Evolutionary conservation across 2,329 filamentous ascomycete species (phyloP), one percentile per base, ranked within the genome.

Genomic region (Aspergillus sp.): DNA sequence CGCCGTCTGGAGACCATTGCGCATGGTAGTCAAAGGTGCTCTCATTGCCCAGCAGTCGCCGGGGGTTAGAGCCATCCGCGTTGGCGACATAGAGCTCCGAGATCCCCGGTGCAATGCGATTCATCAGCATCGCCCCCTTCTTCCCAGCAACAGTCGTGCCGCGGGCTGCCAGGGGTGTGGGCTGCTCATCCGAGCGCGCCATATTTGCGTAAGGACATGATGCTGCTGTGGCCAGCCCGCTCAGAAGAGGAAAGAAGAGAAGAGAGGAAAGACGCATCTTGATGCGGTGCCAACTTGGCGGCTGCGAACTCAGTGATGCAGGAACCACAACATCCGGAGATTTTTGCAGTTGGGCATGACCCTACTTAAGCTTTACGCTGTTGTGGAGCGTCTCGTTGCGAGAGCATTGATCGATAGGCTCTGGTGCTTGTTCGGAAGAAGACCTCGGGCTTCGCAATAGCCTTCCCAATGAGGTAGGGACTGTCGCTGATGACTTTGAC

Each of bases 21-120:
- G 47, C 47, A 17, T 50, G 47, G 47, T 50, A 50, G 47, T 50
- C 47, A 28, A 50, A 50, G 5, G 47, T 50, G n/a, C 25, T 50
- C n/a, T 32, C 23, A 10, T 50, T 50, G 25, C 47, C 47, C 23
- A 50, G 47, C 7, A 50, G 47, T 15, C 10, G 25, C 1, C 47
- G 47, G 15, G 47, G 15, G 9, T 50, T 50, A 15, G 47, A 50
- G 3, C 47, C 47, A n/a, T 50, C 47, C 4, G 25, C 25, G 12
- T 50, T 50, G 25, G 47, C n/a, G 47, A 50, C 15, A n/a, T 50
- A 50, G 1, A 50, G 47, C 47, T 50, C 13, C 12, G 47, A 50
- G 23, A 30, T 50, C 3, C 25, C 25, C 23, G 47, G 47, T 3
- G 47, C 47, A 30, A 50, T 50, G 47, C 47, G 47, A 23, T 50